Evolutionary conservation across 106 monocot genomes (phyloP), one percentile per base, ranked within the genome.

Genomic region (Posidonia australis): DNA sequence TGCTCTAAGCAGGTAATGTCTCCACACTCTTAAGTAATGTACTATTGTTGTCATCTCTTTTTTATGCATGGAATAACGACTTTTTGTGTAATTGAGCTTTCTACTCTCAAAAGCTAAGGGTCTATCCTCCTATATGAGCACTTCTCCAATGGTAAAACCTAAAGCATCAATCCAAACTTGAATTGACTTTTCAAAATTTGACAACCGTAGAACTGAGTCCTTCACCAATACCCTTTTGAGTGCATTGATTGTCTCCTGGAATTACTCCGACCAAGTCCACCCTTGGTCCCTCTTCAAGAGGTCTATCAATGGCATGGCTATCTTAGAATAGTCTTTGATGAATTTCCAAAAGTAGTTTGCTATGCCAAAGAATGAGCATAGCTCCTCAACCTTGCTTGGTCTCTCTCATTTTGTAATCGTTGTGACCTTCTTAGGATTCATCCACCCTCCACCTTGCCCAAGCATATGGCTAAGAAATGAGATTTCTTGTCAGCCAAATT

Each of bases 311-410:
- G 62, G 43, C 12, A 1, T 20, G 10, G n/a, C 62, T n/a, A 25
- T 44, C 36, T 17, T 44, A 0, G 42, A 62, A 44, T 62, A 62
- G 18, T 21, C 43, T 44, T 62, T 62, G 62, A 62, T 62, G 36
- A 44, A 62, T 32, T 62, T 62, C 9, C 5, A 5, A 5, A 42
- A 43, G 36, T 62, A 62, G 6, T 62, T 62, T 1, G 20, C 42
- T 10, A 44, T n/a, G 0, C 62, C 42, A 5, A 62, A 1, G 42
- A 62, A 62, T 5, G 62, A 44, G 12, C 0, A 9, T 9, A 62
- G 32, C 42, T 62, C 42, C 42, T 1, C 42, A 0, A 44, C 42
- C 1, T 62, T 36, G 10, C 5, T 62, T 42, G 62, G 62, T 13
- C 12, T 22, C 1, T 5, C 10, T 32, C 62, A 62, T 44, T 43